phyloP scores from a whole-genome alignment of 1,284 basidiomycete genomes.

The Rhodotorula mucilaginosa region DNA sequence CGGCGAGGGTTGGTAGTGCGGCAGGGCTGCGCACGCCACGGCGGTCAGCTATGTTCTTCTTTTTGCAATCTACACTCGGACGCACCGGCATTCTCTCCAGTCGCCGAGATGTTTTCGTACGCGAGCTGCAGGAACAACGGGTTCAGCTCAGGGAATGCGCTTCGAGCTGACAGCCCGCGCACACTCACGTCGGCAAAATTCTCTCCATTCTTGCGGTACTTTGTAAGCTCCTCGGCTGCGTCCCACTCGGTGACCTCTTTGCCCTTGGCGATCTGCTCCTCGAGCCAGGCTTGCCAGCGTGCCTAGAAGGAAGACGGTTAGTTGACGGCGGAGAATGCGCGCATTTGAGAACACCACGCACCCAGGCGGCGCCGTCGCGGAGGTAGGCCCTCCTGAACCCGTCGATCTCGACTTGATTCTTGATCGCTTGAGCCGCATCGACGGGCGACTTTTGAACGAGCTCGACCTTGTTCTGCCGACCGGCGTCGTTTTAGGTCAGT shows the following conservation, averaged over 20 bases:
- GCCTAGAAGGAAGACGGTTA: too few species aligned
- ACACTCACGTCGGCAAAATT: slow-evolving; percentile 61
- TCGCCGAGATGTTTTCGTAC: slow-evolving; percentile 90
- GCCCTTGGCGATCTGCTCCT: slow-evolving; percentile 65
- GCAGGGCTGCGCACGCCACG: slow-evolving; percentile 61
- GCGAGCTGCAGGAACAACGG: slow-evolving; percentile 57
- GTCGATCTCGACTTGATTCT: slow-evolving; percentile 80
- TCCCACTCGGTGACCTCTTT: slow-evolving; percentile 83
- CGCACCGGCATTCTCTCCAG: slow-evolving; percentile 82
- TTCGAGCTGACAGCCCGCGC: neutral
- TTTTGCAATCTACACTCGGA: neutral
- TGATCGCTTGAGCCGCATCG: slow-evolving; percentile 80
- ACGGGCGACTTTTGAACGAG: slow-evolving; percentile 51
- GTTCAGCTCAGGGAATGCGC: slow-evolving; percentile 57
- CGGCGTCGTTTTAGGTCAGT: neutral
- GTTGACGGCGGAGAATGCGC: neutral
- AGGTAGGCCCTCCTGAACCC: slow-evolving; percentile 81
- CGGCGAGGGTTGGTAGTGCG: slow-evolving; percentile 84
- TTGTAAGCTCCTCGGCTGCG: slow-evolving; percentile 77
- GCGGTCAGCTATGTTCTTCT: neutral
- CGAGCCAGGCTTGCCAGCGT: slow-evolving; percentile 90
- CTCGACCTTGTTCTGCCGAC: slow-evolving; percentile 15
- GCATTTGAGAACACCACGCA: slow-evolving; percentile 47
- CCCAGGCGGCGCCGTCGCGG: slow-evolving; percentile 87
- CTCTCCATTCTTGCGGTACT: slow-evolving; percentile 67